Evolutionary conservation across 257 asterid species (phyloP), one percentile per base, ranked within the genome.

Genomic region (Echium plantagineum): DNA sequence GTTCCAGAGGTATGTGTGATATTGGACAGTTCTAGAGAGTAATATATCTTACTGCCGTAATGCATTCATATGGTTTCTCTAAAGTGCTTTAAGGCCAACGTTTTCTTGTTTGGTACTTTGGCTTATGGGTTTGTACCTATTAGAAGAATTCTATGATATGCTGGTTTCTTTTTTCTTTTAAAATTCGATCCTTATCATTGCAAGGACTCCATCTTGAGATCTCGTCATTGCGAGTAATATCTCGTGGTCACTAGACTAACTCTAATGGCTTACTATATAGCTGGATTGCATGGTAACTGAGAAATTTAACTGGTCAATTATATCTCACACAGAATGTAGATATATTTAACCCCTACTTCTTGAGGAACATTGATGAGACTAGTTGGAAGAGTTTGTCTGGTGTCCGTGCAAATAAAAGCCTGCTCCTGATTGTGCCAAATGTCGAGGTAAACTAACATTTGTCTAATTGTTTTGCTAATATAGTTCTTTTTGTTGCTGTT

Each of bases 351-450:
- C 85, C 87, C 9, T 74, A 68, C 53, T 78, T 78, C 60, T 62
- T 72, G 64, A 67, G 70, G 68, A 78, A 78, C 60, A 76, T 78
- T 15, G 87, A 83, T 65, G 83, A 80, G 63, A 76, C 69, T 58
- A 80, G 87, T 66, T 80, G 75, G 80, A 83, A 67, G 73, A 80
- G 87, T 68, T 63, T 78, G 68, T 80, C 87, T 3, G 85, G 90
- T 47, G 77, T 80, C 63, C 78, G 82, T 66, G 81, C 83, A 38
- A 76, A 78, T 65, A 66, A 46, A 57, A 70, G 80, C 66, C 78
- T 83, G 65, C 79, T 78, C 60, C 68, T 66, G 48, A 66, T 75
- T 15, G 71, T 80, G 64, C 85, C 90, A 49, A 61, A 76, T 59
- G 53, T 80, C 5, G 77, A 76, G 84, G 90, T 69, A 74, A 55